Base-by-base conservation (phyloP, 768 basidiomycete genomes). In the Phaeotremella skinneri region DNA sequence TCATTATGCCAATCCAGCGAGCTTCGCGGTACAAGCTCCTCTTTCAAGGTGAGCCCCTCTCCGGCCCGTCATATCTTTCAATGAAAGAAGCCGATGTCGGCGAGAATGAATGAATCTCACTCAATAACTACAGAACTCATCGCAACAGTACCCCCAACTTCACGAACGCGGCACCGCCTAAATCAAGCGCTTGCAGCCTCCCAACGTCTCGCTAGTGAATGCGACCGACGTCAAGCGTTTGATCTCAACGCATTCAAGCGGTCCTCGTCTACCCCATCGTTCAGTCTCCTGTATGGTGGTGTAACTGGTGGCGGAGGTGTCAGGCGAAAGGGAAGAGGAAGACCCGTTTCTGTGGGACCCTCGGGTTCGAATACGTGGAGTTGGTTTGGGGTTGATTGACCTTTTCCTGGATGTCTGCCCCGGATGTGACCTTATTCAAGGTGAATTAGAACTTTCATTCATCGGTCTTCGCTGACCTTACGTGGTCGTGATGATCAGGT, bases 1-100 rank as follows among this genome's bases (percentile, higher is more conserved):
- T 72, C 37, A 63, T 72, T 39, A 61, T 58, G 52, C 70, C 68
- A 4, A 68, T 69, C 1, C 67, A 67, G 34, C 43, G 70, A 27
- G 68, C 68, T 23, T 30, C 61, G 14, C 30, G 70, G 20, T 72
- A 72, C 48, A 62, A 56, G 21, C 60, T 72, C 3, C 60, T 72
- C 27, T 72, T 72, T 56, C 41, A 59, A 27, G 66, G 61, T 62
- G 27, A 51, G 66, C 51, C 21, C 26, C 14, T 25, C 39, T 2
- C 39, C 43, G 23, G 13, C 43, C 43, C n/a, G n/a, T n/a, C n/a
- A n/a, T n/a, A n/a, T 41, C n/a, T 17, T 6, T n/a, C 4, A 27
- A 55, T 2, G 25, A 48, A 30, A 27, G 52, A 47, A 23, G 48
- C 37, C 7, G 14, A 16, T n/a, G 43, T 16, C n/a, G 17, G 53